Percentiles rank a stretch among this genome's conserved stretches.
Evolutionary conservation across 1,284 basidiomycete genomes (phyloP).

Genomic region (Ustilago sp.): DNA sequence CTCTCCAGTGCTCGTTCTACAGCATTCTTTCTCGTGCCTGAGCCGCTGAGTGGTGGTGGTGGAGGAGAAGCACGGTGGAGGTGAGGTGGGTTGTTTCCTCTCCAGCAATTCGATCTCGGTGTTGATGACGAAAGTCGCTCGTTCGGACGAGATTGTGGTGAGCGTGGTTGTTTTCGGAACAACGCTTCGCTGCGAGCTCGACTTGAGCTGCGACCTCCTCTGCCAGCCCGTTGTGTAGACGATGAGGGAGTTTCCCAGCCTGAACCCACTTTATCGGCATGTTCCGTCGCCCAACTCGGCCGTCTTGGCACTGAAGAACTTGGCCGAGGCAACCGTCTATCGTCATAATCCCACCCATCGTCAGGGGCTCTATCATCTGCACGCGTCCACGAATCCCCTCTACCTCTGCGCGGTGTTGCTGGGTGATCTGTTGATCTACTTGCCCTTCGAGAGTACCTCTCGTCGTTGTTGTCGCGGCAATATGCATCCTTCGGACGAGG

Average conservation of each 20-base stretch:
- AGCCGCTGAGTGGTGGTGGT: slow-evolving; percentile 7
- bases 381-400: slow-evolving; percentile 23
- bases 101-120: background rate
- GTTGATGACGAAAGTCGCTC: slow-evolving; percentile 9
- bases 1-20: slow-evolving; percentile 31
- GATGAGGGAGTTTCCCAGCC: background rate
- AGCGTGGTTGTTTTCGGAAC: slow-evolving; percentile 21
- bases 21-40: slow-evolving; percentile 17
- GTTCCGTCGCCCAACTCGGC: slow-evolving; percentile 12
- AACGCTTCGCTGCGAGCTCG: background rate
- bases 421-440: slow-evolving; percentile 10
- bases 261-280: background rate
- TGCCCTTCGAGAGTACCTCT: background rate
- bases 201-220: slow-evolving; percentile 8
- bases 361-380: background rate
- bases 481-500: slow-evolving; percentile 8
- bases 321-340: background rate
- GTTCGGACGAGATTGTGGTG: slow-evolving; percentile 6
- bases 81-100: slow-evolving; percentile 2
- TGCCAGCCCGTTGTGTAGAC: background rate
- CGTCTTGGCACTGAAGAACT: slow-evolving; percentile 10
- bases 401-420: slow-evolving; percentile 10
- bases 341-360: slow-evolving; percentile 2
- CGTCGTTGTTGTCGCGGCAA: background rate
- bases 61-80: background rate